Conservation (phyloP, 257 asterid species). For the Ophiorrhiza pumila region DNA sequence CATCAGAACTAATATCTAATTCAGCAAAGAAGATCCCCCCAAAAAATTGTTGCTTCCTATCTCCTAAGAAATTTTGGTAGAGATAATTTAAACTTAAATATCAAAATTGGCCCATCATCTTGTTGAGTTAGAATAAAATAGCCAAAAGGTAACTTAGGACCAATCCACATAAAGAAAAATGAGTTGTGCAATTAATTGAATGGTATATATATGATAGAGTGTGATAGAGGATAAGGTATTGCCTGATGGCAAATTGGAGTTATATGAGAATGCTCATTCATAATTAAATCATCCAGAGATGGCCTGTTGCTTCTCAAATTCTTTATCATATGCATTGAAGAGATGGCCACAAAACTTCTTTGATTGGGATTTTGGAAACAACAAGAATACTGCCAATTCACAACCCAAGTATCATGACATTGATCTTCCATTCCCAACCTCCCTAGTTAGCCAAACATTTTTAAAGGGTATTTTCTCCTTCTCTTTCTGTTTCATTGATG, state of each 20-base stretch:
- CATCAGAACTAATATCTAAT: no score
- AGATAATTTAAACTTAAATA: no score
- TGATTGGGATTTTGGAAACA: conserved; percentile 65
- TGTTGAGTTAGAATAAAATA: not conserved
- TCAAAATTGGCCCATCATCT: not conserved
- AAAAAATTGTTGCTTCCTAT: no score
- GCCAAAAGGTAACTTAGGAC: conserved; percentile 7
- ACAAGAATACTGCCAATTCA: conserved; percentile 29
- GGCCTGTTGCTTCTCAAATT: conserved; percentile 36
- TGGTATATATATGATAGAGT: not conserved
- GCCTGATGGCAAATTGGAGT: not conserved
- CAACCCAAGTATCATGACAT: conserved; percentile 48
- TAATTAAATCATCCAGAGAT: not conserved
- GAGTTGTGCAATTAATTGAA: not conserved
- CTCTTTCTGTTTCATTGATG: not conserved
- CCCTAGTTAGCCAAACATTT: conserved; percentile 63
- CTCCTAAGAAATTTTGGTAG: no score
- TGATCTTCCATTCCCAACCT: conserved; percentile 64
- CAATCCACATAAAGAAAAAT: not conserved
- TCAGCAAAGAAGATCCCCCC: no score
- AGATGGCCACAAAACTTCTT: conserved; percentile 47
- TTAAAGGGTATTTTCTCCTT: conserved; percentile 44
- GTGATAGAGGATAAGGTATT: conserved; percentile 8
- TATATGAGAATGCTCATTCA: not conserved
- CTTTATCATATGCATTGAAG: conserved; percentile 27